phyloP scores from a whole-genome alignment of 345 rosid species.

The Ceriops tagal region DNA sequence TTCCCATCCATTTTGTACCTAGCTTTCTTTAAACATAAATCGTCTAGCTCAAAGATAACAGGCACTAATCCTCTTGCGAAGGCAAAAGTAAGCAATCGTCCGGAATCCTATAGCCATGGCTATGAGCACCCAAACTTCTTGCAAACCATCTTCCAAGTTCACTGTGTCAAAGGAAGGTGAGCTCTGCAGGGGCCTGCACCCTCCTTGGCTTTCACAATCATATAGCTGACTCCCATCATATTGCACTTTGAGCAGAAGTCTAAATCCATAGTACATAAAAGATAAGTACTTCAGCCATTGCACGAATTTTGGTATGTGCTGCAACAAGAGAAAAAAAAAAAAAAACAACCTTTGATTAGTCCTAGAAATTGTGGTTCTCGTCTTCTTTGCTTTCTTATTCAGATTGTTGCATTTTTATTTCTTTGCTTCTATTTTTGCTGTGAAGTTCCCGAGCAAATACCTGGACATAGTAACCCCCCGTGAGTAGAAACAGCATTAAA shows the following conservation, averaged over 20 bases:
- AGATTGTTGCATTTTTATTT: neutral
- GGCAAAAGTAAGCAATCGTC: constrained; percentile 63
- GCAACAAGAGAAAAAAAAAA: constrained; percentile 21
- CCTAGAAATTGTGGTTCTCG: neutral
- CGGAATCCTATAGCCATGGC: constrained; percentile 80
- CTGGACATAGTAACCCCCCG: constrained; percentile 98
- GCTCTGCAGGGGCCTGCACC: constrained; percentile 67
- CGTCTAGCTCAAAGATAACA: constrained; percentile 46
- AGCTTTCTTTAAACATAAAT: too few relatives aligned
- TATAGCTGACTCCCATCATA: constrained; percentile 66
- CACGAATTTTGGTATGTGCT: constrained; percentile 85
- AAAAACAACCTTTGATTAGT: neutral
- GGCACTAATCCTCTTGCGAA: constrained; percentile 53
- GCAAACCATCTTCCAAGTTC: constrained; percentile 68
- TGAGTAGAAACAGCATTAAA: constrained; percentile 84
- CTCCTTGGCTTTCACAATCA: constrained; percentile 70
- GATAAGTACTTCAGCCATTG: constrained; percentile 76
- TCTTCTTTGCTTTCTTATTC: too few relatives aligned
- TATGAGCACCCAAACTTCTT: constrained; percentile 83
- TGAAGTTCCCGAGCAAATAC: constrained; percentile 24
- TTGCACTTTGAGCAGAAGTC: constrained; percentile 80
- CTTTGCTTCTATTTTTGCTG: neutral
- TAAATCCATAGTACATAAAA: constrained; percentile 81
- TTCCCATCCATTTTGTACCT: too few relatives aligned
- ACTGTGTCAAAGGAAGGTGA: constrained; percentile 78